A percentile compares a stretch with the other conserved stretches of the same genome.
phyloP scores from a whole-genome alignment of 139 green algal species.

The Trebouxia sp. region DNA sequence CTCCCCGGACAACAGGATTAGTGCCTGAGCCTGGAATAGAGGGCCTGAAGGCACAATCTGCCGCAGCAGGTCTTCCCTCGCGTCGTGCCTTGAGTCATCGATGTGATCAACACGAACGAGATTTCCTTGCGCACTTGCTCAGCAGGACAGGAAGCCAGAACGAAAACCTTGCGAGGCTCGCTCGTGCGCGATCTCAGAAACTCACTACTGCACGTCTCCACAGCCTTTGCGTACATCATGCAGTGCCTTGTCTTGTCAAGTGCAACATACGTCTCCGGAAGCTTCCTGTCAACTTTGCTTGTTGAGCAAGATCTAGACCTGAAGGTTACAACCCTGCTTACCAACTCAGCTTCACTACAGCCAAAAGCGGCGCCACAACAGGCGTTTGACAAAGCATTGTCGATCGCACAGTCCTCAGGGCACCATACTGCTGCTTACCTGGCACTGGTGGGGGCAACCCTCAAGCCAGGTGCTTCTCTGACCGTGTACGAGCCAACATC shows the following conservation, averaged over 20 bases:
- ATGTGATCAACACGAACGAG: too few relatives aligned
- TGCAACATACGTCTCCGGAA: background rate
- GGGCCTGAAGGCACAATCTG: too few relatives aligned
- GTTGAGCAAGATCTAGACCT: background rate
- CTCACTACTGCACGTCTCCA: too few relatives aligned
- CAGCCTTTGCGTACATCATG: too few relatives aligned
- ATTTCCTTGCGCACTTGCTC: too few relatives aligned
- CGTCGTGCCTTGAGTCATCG: too few relatives aligned
- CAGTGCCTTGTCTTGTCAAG: background rate
- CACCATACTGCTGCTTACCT: constrained; percentile 44
- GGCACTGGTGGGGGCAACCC: background rate
- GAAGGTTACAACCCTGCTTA: background rate
- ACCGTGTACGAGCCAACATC: constrained; percentile 37
- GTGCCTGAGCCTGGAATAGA: too few relatives aligned
- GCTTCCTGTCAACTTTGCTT: background rate
- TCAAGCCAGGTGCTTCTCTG: constrained; percentile 44
- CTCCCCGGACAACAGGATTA: background rate
- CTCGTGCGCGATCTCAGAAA: too few relatives aligned
- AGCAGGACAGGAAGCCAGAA: too few relatives aligned
- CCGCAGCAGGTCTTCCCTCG: too few relatives aligned
- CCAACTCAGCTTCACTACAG: background rate
- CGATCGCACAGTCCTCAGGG: constrained; percentile 6
- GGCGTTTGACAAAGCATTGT: constrained; percentile 22
- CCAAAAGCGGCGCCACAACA: background rate
- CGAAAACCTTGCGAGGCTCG: too few relatives aligned